Conservation (phyloP, 441 rosid species). For the Gossypium lobatum region DNA sequence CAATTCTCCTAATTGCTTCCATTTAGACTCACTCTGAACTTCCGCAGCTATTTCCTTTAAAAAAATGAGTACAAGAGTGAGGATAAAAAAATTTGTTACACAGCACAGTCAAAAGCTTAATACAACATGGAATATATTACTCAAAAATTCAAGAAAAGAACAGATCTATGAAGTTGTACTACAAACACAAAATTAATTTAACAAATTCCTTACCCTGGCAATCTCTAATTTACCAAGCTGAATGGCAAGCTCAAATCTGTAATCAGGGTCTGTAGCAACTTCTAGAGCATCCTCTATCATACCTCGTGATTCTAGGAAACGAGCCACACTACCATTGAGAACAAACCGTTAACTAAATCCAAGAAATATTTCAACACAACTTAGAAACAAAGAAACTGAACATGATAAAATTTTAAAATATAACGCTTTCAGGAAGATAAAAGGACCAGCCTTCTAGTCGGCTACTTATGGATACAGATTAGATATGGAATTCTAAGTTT, state of each 20-base stretch:
- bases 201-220: conserved; percentile 59
- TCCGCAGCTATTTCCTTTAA: conserved; percentile 80
- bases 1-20: conserved; percentile 97
- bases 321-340: conserved; percentile 71
- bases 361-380: conserved; percentile 18
- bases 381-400: conserved; percentile 5
- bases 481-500: background rate
- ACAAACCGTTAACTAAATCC: conserved; percentile 15
- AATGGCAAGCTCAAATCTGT: conserved; percentile 89
- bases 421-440: background rate
- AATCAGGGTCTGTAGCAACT: conserved; percentile 94
- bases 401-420: background rate
- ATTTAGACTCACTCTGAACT: conserved; percentile 83
- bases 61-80: conserved; percentile 7
- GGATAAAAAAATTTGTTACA: background rate
- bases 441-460: background rate
- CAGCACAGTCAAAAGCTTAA: background rate
- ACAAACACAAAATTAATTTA: background rate
- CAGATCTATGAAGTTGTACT: background rate
- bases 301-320: conserved; percentile 93
- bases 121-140: background rate
- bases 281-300: conserved; percentile 94
- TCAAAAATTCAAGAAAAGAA: conserved; percentile 2
- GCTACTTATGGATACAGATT: background rate
- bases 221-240: conserved; percentile 86